Conservation (phyloP, 2,329 filamentous ascomycete genomes). For the Tolypocladium tundrense region DNA sequence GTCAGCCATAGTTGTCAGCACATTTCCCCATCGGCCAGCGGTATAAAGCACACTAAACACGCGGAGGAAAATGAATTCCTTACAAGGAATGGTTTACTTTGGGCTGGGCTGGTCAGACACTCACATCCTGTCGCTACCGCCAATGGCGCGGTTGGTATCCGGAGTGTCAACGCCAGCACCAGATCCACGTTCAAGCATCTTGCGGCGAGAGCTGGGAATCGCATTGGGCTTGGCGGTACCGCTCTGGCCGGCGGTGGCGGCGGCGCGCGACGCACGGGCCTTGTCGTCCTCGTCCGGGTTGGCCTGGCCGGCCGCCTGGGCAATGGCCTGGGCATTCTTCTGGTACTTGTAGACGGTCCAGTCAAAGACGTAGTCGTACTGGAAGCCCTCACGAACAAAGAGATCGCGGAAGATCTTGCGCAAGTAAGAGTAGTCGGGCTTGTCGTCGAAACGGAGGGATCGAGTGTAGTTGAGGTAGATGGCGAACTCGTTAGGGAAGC, state of each 20-base stretch:
- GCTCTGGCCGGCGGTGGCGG: slow-evolving; percentile 53
- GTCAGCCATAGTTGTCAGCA: slow-evolving; percentile 69
- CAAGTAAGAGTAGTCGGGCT: slow-evolving; percentile 98
- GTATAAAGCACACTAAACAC: slow-evolving; percentile 66
- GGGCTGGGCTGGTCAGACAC: slow-evolving; percentile 45
- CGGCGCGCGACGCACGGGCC: slow-evolving; percentile 56
- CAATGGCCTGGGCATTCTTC: slow-evolving; percentile 95
- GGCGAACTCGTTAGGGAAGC: slow-evolving; percentile 98
- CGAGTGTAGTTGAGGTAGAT: slow-evolving; percentile 99
- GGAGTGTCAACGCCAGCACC: slow-evolving; percentile 53
- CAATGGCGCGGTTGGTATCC: slow-evolving; percentile 64
- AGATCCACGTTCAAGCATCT: slow-evolving; percentile 64
- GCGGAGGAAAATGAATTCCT: slow-evolving; percentile 73
- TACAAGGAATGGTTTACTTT: slow-evolving; percentile 59
- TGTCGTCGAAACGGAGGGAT: slow-evolving; percentile 97
- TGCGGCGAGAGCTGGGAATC: slow-evolving; percentile 69
- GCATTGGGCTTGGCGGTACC: slow-evolving; percentile 60
- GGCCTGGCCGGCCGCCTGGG: slow-evolving; percentile 61
- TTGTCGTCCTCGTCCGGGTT: slow-evolving; percentile 70
- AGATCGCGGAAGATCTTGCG: slow-evolving; percentile 99
- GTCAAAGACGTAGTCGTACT: slow-evolving; percentile 99
- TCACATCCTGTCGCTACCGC: slow-evolving; percentile 92
- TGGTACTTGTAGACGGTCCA: slow-evolving; percentile 99
- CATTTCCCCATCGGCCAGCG: slow-evolving; percentile 62
- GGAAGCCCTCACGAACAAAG: slow-evolving; percentile 97